These are phyloP conservation scores for Pseudocercospora fuligena DNA, from an alignment of 2,329 filamentous ascomycete species.

Conservation along the genomic window DNA sequence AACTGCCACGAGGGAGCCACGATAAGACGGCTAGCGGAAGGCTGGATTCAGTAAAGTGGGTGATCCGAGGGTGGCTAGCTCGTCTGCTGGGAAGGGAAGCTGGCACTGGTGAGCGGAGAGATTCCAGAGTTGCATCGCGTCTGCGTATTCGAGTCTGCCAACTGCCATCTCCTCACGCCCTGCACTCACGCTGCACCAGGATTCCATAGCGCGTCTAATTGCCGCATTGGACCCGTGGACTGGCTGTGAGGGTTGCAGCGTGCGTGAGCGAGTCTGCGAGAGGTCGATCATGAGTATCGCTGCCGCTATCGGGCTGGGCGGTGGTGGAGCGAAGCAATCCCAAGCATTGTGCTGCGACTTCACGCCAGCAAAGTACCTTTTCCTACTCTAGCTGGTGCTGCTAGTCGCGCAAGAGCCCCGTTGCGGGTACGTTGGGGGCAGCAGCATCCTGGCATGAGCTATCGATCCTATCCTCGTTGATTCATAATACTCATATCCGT, in stretches of 20 bases:
- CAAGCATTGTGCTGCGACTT: conserved; percentile 16
- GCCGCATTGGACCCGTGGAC: conserved; percentile 8
- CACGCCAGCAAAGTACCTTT: conserved; percentile 7
- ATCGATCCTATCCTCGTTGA: conserved; percentile 8
- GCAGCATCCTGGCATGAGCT: conserved; percentile 6
- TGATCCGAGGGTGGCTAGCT: too few species aligned
- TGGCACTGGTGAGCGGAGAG: not conserved
- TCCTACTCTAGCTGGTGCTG: not conserved
- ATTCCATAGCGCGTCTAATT: conserved; percentile 15
- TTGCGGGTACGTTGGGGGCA: conserved; percentile 7
- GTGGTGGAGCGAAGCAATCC: conserved; percentile 16
- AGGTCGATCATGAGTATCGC: conserved; percentile 18
- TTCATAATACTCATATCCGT: conserved; percentile 6
- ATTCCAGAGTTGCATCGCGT: conserved; percentile 6
- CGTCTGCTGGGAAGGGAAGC: too few species aligned
- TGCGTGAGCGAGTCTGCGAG: conserved; percentile 6
- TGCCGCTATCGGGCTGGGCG: conserved; percentile 19
- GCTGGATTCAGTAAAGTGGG: not conserved
- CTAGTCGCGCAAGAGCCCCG: not conserved
- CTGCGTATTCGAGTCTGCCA: too few species aligned
- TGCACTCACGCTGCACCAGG: not conserved
- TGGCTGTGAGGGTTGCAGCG: not conserved
- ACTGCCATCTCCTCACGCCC: conserved; percentile 1
- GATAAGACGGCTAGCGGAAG: not conserved
- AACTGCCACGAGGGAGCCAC: conserved; percentile 2